Evolutionary conservation across 1,139 yeast species (phyloP).

Genomic region (Protomyces lactucae-debilis): DNA sequence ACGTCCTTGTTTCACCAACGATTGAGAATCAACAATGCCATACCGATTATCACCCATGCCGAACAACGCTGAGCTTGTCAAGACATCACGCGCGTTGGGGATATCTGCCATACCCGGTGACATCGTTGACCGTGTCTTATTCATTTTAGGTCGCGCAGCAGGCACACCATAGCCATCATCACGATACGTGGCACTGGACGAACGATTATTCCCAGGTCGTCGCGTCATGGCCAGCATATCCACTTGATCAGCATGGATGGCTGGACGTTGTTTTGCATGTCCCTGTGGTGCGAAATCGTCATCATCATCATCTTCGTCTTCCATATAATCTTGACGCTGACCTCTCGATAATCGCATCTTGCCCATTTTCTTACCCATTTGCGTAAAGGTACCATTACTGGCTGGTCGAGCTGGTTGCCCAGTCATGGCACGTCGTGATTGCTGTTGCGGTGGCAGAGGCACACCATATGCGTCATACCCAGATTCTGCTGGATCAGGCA

Average conservation of each 20-base stretch:
- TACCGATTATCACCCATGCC: slow-evolving; percentile 26
- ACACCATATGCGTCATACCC: slow-evolving; percentile 12
- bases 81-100: slow-evolving; percentile 12
- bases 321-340: not conserved
- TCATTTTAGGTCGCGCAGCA: slow-evolving; percentile 5
- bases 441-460: not conserved
- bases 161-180: slow-evolving; percentile 2
- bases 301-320: slow-evolving; percentile 26
- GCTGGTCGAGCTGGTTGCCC: not conserved
- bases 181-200: not conserved
- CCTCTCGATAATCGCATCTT: slow-evolving; percentile 13
- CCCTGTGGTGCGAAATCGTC: slow-evolving; percentile 10
- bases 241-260: slow-evolving; percentile 25
- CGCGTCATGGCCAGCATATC: slow-evolving; percentile 29
- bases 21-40: slow-evolving; percentile 18
- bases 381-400: slow-evolving; percentile 2
- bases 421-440: not conserved
- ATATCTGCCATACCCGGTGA: slow-evolving; percentile 8
- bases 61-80: slow-evolving; percentile 11
- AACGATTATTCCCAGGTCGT: not conserved
- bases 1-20: slow-evolving; percentile 11
- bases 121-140: not conserved
- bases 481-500: slow-evolving; percentile 1
- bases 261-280: slow-evolving; percentile 2
- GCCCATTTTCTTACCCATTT: slow-evolving; percentile 19